Evolutionary conservation across 164 flowering plant species (phyloP).

Genomic region (Aristolochia californica): DNA sequence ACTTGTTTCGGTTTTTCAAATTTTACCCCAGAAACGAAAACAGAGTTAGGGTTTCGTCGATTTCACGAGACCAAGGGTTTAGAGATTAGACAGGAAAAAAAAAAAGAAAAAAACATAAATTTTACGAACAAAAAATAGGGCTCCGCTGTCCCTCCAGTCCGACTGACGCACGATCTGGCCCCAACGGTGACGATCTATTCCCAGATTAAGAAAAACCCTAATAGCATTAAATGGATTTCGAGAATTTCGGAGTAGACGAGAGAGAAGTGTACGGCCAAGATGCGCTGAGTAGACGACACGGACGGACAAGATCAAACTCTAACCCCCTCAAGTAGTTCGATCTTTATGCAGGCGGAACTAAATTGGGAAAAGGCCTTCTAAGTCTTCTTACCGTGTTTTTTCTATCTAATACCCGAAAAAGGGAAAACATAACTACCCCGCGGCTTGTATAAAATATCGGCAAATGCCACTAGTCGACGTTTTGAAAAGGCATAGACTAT

Average conservation of each 20-base stretch:
- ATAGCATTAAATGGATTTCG: constrained; percentile 8
- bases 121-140: constrained; percentile 1
- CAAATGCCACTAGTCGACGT: neutral
- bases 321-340: too few relatives aligned
- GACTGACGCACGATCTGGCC: too few relatives aligned
- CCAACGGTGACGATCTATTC: too few relatives aligned
- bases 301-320: constrained; percentile 12
- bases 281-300: neutral
- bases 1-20: neutral
- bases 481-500: neutral
- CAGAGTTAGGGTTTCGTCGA: constrained; percentile 49
- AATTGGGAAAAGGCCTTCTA: constrained; percentile 3
- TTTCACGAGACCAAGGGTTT: constrained; percentile 38
- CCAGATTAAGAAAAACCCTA: constrained; percentile 1
- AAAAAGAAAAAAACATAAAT: constrained; percentile 11
- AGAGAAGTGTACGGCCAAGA: constrained; percentile 12
- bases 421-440: neutral
- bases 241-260: constrained; percentile 18
- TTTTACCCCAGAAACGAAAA: constrained; percentile 21
- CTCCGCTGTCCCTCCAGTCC: constrained; percentile 2
- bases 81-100: constrained; percentile 37
- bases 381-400: neutral
- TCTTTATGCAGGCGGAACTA: constrained; percentile 2
- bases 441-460: neutral
- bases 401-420: neutral